Evolutionary conservation across 148 eudicot species (phyloP).

Genomic region (Arctostaphylos glauca): DNA sequence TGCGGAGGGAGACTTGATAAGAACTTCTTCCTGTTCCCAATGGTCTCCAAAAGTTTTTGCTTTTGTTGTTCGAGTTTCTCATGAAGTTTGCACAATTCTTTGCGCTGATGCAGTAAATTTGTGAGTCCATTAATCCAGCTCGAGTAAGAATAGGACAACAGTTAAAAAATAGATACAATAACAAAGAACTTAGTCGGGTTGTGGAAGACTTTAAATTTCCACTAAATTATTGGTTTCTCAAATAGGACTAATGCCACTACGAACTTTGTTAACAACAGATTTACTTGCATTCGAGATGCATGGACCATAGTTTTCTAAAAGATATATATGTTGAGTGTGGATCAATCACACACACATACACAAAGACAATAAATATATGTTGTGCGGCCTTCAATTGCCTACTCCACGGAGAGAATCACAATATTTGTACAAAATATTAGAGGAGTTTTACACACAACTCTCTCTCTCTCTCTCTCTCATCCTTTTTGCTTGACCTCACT

Average conservation of each 20-base stretch:
- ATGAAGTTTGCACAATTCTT: constrained; percentile 85
- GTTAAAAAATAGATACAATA: not conserved
- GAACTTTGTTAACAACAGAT: too few species aligned
- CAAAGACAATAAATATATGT: too few species aligned
- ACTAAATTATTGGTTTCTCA: not conserved
- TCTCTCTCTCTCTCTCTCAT: too few species aligned
- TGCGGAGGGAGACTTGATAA: constrained; percentile 94
- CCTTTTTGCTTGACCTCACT: too few species aligned
- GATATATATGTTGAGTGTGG: not conserved
- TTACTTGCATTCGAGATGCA: too few species aligned
- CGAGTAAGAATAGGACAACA: not conserved
- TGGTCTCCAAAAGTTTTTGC: constrained; percentile 71
- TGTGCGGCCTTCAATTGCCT: too few species aligned
- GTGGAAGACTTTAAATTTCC: not conserved
- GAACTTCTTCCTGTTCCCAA: constrained; percentile 83
- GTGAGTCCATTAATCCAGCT: not conserved
- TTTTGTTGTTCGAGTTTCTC: constrained; percentile 73
- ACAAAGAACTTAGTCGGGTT: not conserved
- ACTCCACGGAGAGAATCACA: too few species aligned
- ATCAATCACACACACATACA: too few species aligned
- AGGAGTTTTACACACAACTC: too few species aligned
- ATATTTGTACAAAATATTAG: too few species aligned
- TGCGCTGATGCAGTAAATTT: constrained; percentile 57
- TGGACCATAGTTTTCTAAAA: too few species aligned
- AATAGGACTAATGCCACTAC: too few species aligned